These are phyloP conservation scores for Yueomyces sinensis DNA, from an alignment of 805 yeast genomes.

Conservation along the genomic window DNA sequence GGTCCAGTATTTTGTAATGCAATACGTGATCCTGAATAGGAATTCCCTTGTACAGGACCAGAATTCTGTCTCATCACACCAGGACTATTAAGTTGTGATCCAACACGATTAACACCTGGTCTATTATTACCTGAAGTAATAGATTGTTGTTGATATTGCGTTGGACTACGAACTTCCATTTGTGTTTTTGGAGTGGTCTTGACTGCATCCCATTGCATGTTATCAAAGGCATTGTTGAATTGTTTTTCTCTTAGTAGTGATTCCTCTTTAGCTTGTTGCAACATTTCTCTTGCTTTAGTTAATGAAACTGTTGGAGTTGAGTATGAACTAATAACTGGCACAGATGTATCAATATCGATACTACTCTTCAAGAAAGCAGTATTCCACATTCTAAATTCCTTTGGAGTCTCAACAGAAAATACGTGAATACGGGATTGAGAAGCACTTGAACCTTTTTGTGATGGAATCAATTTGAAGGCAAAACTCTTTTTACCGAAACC, in stretches of 20 bases:
- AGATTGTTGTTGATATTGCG: not conserved
- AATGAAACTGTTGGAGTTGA: constrained; percentile 91
- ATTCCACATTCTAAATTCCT: constrained; percentile 93
- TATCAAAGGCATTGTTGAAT: constrained; percentile 2
- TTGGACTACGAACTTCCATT: not conserved
- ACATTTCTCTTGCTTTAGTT: constrained; percentile 72
- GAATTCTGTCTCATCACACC: not conserved
- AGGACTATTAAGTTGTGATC: not conserved
- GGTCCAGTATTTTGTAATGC: not conserved
- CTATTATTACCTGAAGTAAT: not conserved
- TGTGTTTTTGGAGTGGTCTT: not conserved
- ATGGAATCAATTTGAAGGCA: constrained; percentile 85
- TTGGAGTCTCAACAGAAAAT: constrained; percentile 85
- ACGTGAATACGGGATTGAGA: constrained; percentile 94
- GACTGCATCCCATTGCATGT: not conserved
- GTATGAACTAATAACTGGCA: constrained; percentile 86
- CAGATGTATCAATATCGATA: constrained; percentile 85
- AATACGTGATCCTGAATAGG: not conserved
- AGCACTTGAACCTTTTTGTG: constrained; percentile 85
- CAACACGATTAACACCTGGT: not conserved
- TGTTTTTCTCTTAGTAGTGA: constrained; percentile 42
- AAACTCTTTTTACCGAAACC: constrained; percentile 88
- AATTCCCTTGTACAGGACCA: not conserved
- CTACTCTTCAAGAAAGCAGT: constrained; percentile 91
- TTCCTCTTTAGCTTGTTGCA: constrained; percentile 71